Conservation (phyloP, 441 rosid genomes). For the Gossypium armourianum region DNA sequence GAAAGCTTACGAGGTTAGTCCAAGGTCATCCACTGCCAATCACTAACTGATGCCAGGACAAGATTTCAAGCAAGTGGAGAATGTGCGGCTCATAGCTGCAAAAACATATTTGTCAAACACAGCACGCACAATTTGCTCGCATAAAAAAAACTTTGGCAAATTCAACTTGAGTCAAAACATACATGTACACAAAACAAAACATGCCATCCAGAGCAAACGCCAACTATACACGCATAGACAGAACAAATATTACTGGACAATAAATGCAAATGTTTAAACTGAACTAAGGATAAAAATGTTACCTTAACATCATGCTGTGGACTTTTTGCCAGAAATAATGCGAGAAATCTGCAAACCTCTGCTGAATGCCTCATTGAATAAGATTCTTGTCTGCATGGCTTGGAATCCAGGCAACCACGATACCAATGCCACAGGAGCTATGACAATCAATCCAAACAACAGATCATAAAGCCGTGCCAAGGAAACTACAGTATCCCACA, state of each 20-base stretch:
- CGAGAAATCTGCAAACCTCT: slow-evolving; percentile 52
- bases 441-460: slow-evolving; percentile 44
- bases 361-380: slow-evolving; percentile 63
- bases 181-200: background rate
- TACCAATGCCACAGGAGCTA: slow-evolving; percentile 54
- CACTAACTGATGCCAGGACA: background rate
- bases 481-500: slow-evolving; percentile 77
- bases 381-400: slow-evolving; percentile 53
- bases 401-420: slow-evolving; percentile 65
- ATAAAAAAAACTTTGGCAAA: background rate
- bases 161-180: background rate
- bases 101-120: background rate
- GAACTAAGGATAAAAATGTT: background rate
- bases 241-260: background rate
- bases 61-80: background rate
- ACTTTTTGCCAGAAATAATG: slow-evolving; percentile 44
- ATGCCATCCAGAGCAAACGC: background rate
- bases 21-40: background rate
- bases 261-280: background rate
- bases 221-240: background rate
- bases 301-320: slow-evolving; percentile 8
- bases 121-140: background rate
- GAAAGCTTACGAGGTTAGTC: background rate
- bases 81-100: background rate
- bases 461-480: slow-evolving; percentile 70